Conservation (phyloP, 495 filamentous ascomycete species). For the Talaromyces proteolyticus region DNA sequence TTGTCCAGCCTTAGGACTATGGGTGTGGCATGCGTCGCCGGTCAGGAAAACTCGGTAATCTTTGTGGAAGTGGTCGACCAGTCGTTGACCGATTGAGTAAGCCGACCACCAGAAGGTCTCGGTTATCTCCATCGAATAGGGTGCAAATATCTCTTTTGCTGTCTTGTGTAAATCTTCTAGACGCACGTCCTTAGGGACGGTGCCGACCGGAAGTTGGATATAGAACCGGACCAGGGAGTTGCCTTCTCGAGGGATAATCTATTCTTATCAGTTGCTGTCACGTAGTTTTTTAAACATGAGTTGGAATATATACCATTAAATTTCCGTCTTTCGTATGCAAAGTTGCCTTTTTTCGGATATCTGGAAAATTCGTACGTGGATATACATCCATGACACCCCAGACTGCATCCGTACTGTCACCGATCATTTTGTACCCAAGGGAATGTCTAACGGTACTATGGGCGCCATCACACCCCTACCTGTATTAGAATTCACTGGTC, state of each 20-base stretch:
- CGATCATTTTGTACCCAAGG: constrained; percentile 65
- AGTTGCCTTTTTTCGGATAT: constrained; percentile 61
- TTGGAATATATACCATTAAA: constrained; percentile 43
- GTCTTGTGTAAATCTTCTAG: constrained; percentile 50
- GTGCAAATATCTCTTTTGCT: constrained; percentile 52
- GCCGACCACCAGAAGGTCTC: constrained; percentile 53
- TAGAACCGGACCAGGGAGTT: constrained; percentile 60
- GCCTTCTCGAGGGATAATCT: constrained; percentile 74
- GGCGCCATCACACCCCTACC: constrained; percentile 71
- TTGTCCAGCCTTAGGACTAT: constrained; percentile 67
- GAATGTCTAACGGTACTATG: constrained; percentile 62
- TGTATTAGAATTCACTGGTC: not conserved
- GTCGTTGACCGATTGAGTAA: constrained; percentile 66
- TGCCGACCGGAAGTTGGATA: constrained; percentile 48
- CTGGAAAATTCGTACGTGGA: constrained; percentile 61
- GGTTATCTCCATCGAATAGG: constrained; percentile 53
- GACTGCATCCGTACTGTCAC: constrained; percentile 67
- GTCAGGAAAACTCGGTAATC: constrained; percentile 58
- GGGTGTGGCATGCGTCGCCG: constrained; percentile 44
- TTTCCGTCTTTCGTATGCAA: constrained; percentile 56
- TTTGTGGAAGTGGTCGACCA: constrained; percentile 57
- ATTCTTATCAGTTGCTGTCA: constrained; percentile 28
- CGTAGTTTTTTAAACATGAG: not conserved
- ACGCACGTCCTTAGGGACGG: constrained; percentile 48
- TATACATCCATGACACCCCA: constrained; percentile 62